Evolutionary conservation across 2,329 filamentous ascomycete species (phyloP).

Genomic region (Geosmithia morbida): DNA sequence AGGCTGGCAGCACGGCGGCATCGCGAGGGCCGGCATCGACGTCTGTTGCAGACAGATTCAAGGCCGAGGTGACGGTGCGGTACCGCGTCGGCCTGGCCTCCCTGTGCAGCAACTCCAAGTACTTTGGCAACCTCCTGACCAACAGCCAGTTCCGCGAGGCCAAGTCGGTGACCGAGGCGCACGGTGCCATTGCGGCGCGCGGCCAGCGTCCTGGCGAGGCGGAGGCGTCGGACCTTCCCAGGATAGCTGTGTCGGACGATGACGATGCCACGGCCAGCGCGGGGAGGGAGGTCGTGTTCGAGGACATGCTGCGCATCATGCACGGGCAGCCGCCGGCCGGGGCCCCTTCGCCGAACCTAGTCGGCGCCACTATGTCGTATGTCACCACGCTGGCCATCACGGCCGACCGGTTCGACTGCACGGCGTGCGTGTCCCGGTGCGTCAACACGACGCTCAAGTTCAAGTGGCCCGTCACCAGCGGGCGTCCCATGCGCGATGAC

Average conservation of each 20-base stretch:
- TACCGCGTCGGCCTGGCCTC: slow-evolving; percentile 46
- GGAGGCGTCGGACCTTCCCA: slow-evolving; percentile 39
- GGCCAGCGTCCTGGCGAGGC: slow-evolving; percentile 33
- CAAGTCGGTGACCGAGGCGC: slow-evolving; percentile 32
- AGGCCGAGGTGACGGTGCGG: slow-evolving; percentile 23
- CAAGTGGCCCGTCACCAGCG: slow-evolving; percentile 36
- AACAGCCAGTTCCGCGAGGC: slow-evolving; percentile 51
- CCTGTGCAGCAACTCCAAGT: slow-evolving; percentile 49
- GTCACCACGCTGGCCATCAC: slow-evolving; percentile 54
- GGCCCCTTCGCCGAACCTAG: slow-evolving; percentile 12
- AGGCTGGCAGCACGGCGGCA: slow-evolving; percentile 5
- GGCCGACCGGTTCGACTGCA: slow-evolving; percentile 60
- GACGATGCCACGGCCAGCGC: slow-evolving; percentile 50
- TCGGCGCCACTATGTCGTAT: slow-evolving; percentile 38
- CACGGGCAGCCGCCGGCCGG: slow-evolving; percentile 30
- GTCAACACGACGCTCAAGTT: slow-evolving; percentile 33
- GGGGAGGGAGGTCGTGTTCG: slow-evolving; percentile 46
- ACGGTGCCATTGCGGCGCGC: slow-evolving; percentile 31
- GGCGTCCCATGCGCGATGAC: slow-evolving; percentile 19
- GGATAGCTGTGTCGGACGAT: slow-evolving; percentile 50
- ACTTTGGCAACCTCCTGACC: slow-evolving; percentile 54
- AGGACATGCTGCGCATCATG: slow-evolving; percentile 52
- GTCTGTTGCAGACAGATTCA: slow-evolving; percentile 9
- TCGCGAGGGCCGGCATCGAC: not conserved
- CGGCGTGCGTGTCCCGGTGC: slow-evolving; percentile 37